Conservation (phyloP, 768 basidiomycete species). For the Lactarius deliciosus region DNA sequence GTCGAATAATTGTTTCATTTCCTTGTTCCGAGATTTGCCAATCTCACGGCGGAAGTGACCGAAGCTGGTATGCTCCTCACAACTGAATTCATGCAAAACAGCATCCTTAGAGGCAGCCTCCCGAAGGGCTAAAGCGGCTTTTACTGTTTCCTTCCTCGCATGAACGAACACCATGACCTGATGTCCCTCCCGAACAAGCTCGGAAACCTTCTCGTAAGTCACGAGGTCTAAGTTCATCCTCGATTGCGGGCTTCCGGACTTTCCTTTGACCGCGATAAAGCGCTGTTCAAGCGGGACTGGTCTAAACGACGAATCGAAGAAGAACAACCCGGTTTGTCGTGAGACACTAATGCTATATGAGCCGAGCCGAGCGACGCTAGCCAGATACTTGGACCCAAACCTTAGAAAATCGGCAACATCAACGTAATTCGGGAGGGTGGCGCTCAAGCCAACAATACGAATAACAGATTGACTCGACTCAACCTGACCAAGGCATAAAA, state of each 20-base stretch:
- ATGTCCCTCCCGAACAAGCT: conserved; percentile 86
- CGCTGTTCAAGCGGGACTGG: conserved; percentile 97
- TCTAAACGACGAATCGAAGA: conserved; percentile 96
- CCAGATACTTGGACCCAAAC: conserved; percentile 42
- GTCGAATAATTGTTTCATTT: conserved; percentile 94
- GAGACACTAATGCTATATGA: conserved; percentile 63
- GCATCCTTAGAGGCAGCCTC: conserved; percentile 77
- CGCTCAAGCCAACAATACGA: conserved; percentile 92
- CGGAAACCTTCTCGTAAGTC: conserved; percentile 87
- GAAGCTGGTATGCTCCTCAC: conserved; percentile 78
- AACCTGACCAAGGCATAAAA: conserved; percentile 51
- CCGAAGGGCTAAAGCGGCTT: conserved; percentile 75
- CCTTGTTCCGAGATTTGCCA: conserved; percentile 83
- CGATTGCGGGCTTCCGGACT: conserved; percentile 68
- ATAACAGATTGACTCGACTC: conserved; percentile 96
- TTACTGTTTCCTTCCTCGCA: conserved; percentile 96
- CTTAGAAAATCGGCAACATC: conserved; percentile 95
- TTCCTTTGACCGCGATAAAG: conserved; percentile 91
- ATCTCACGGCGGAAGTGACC: conserved; percentile 74
- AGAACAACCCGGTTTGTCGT: conserved; percentile 84
- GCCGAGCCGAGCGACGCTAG: conserved; percentile 16
- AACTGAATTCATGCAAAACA: conserved; percentile 72
- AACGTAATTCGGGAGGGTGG: conserved; percentile 94
- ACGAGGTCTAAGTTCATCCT: conserved; percentile 85
- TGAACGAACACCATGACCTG: conserved; percentile 99